Conservation (phyloP, 2,329 filamentous ascomycete genomes). For the Colletotrichum brevisporum region DNA sequence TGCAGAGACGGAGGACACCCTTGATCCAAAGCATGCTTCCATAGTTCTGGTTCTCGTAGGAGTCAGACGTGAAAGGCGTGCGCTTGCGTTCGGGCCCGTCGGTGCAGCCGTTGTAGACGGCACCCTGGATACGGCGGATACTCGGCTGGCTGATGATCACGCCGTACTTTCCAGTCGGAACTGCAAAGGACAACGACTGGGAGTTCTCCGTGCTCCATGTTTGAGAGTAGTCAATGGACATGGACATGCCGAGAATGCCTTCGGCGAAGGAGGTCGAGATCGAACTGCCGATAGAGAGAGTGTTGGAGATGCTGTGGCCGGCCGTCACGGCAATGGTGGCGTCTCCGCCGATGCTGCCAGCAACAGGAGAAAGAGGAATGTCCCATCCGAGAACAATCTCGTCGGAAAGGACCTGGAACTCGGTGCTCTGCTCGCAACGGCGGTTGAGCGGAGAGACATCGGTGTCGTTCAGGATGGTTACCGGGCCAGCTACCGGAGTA, state of each 20-base stretch:
- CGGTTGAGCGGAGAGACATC: background rate
- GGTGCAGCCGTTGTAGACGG: constrained; percentile 50
- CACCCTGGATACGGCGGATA: constrained; percentile 49
- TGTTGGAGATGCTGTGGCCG: constrained; percentile 52
- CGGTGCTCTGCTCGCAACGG: constrained; percentile 42
- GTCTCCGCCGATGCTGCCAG: constrained; percentile 47
- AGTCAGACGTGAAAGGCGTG: constrained; percentile 49
- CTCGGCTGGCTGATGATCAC: constrained; percentile 54
- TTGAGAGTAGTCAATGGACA: constrained; percentile 42
- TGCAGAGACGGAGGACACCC: constrained; percentile 54
- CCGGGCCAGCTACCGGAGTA: background rate
- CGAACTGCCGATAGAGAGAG: constrained; percentile 45
- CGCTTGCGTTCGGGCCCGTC: constrained; percentile 44
- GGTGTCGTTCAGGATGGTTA: background rate
- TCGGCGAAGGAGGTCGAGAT: constrained; percentile 45
- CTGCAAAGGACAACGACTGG: constrained; percentile 47
- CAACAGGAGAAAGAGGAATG: constrained; percentile 51
- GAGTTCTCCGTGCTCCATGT: constrained; percentile 49
- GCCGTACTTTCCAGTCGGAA: constrained; percentile 53
- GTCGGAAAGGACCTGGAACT: constrained; percentile 43
- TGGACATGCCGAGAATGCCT: constrained; percentile 39
- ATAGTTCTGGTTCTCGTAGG: constrained; percentile 49
- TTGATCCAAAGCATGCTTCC: constrained; percentile 54
- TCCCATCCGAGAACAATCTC: constrained; percentile 54
- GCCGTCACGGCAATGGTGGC: constrained; percentile 47